Conservation (phyloP, 2,329 filamentous ascomycete species). For the Talaromyces albobiverticillius region DNA sequence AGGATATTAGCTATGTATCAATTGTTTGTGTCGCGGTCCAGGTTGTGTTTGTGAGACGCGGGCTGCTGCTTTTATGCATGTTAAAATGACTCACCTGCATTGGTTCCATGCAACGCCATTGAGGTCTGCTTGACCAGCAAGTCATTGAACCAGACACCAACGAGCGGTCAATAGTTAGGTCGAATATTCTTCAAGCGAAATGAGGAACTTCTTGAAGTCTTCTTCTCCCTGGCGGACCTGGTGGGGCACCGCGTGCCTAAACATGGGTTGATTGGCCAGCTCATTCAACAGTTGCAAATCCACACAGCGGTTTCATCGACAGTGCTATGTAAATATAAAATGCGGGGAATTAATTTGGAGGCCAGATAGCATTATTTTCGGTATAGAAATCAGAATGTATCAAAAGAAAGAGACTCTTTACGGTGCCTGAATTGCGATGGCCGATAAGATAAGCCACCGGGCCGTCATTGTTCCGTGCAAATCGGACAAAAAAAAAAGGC, state of each 20-base stretch:
- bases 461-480: slow-evolving; percentile 12
- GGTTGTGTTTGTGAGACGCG: neutral
- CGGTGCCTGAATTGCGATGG: neutral
- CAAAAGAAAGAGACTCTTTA: neutral
- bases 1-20: neutral
- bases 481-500: neutral
- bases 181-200: neutral
- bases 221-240: no score
- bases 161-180: neutral
- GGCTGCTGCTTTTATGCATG: neutral
- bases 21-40: neutral
- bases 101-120: slow-evolving; percentile 9
- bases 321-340: no score
- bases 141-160: neutral
- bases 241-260: neutral
- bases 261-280: neutral
- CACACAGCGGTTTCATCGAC: neutral
- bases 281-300: neutral
- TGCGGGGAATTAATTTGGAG: no score
- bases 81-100: slow-evolving; percentile 7
- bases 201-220: no score
- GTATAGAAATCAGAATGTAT: neutral
- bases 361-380: no score
- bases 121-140: neutral
- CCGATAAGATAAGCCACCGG: slow-evolving; percentile 20